Conservation (phyloP, 1,284 basidiomycete genomes). For the Tylopilus sp. region DNA sequence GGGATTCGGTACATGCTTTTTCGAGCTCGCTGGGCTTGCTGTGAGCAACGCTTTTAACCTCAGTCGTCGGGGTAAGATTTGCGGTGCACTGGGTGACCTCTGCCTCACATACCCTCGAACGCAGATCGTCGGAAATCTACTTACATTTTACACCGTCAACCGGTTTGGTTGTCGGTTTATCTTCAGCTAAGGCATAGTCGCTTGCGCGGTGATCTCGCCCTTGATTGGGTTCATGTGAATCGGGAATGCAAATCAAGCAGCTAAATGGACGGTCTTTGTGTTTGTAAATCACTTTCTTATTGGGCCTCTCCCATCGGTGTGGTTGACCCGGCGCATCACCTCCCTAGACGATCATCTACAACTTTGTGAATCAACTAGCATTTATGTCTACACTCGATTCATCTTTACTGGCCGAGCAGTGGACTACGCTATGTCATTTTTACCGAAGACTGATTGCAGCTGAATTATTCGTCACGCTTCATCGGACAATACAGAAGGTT, state of each 20-base stretch:
- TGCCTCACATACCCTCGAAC: background rate
- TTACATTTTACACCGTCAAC: slow-evolving; percentile 28
- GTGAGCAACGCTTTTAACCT: slow-evolving; percentile 23
- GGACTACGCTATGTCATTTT: no score
- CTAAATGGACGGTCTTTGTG: slow-evolving; percentile 22
- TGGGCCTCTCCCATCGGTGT: no score
- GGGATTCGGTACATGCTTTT: slow-evolving; percentile 31
- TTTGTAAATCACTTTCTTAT: slow-evolving; percentile 17
- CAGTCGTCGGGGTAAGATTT: slow-evolving; percentile 23
- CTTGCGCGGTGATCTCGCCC: slow-evolving; percentile 23
- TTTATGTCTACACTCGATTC: no score
- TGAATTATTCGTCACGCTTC: no score
- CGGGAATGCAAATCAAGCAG: slow-evolving; percentile 6
- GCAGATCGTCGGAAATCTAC: slow-evolving; percentile 27
- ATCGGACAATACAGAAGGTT: no score
- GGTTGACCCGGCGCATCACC: background rate
- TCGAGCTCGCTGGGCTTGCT: slow-evolving; percentile 31
- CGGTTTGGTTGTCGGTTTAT: slow-evolving; percentile 25
- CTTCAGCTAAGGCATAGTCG: slow-evolving; percentile 30
- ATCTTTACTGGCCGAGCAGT: no score
- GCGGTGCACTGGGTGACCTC: background rate
- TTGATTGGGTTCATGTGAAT: slow-evolving; percentile 31
- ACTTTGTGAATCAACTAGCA: no score
- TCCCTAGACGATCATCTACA: slow-evolving; percentile 25
- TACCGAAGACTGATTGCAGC: no score